Evolutionary conservation across 345 rosid genomes (phyloP).

Genomic region (Hibiscus tridactylites): DNA sequence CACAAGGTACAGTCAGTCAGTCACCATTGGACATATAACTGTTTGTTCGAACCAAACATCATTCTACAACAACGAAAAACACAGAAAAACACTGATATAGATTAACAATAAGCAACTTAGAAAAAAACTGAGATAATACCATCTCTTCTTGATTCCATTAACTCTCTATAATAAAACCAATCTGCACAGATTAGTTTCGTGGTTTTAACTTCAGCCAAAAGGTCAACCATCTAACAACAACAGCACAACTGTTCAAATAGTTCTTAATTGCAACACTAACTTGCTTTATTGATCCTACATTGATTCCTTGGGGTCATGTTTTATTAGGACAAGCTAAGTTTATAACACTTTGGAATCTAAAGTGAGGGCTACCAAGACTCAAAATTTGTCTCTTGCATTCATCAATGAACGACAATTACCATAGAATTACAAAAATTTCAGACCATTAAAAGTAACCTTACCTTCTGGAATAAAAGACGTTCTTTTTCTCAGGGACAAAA

Average conservation of each 20-base stretch:
- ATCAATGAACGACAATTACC: background rate
- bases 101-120: background rate
- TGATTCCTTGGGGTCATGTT: background rate
- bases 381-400: background rate
- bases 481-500: constrained; percentile 74
- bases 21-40: background rate
- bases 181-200: background rate
- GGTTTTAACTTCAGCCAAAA: background rate
- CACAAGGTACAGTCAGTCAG: background rate
- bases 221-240: background rate
- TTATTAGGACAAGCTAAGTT: background rate
- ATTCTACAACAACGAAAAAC: background rate
- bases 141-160: background rate
- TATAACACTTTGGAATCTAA: background rate
- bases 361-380: background rate
- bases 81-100: background rate
- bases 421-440: background rate
- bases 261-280: background rate
- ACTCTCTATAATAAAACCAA: background rate
- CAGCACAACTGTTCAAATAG: background rate
- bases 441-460: constrained; percentile 12
- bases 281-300: background rate
- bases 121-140: background rate
- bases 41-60: background rate
- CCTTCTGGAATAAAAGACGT: constrained; percentile 92